A percentile compares a stretch with the other conserved stretches of the same genome.
phyloP scores from a whole-genome alignment of 176 grass and related monocot genomes.

The Eragrostis curvula region DNA sequence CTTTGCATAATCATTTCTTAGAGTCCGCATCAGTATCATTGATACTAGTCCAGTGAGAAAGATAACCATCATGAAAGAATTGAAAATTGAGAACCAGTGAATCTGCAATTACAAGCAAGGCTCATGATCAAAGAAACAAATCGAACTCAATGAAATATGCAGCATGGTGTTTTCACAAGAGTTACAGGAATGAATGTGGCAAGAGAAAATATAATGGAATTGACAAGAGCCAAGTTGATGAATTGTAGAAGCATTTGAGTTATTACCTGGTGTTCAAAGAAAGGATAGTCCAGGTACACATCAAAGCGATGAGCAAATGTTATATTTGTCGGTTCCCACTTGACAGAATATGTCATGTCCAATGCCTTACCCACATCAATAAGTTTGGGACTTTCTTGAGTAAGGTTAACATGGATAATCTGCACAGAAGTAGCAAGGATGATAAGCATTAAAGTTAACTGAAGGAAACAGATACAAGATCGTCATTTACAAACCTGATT shows the following conservation, averaged over 20 bases:
- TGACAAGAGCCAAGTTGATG: background rate
- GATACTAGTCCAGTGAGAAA: conserved; percentile 96
- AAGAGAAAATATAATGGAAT: background rate
- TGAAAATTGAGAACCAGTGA: conserved; percentile 99
- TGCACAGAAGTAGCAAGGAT: conserved; percentile 37
- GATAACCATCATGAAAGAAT: conserved; percentile 99
- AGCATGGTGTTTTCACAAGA: background rate
- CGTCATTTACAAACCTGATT: conserved; percentile 66
- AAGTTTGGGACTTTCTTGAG: conserved; percentile 79
- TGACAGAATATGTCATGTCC: conserved; percentile 79
- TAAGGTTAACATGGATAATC: conserved; percentile 89
- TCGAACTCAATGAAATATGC: conserved; percentile 22
- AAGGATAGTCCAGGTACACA: conserved; percentile 80
- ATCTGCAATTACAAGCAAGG: conserved; percentile 55
- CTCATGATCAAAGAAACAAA: conserved; percentile 19
- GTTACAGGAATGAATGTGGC: background rate
- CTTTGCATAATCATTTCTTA: conserved; percentile 99
- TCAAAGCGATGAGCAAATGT: conserved; percentile 73
- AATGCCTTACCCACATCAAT: conserved; percentile 67
- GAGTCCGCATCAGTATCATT: conserved; percentile 95
- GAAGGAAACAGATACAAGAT: conserved; percentile 6
- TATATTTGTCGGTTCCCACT: conserved; percentile 66
- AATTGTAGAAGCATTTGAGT: conserved; percentile 11
- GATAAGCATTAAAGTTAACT: conserved; percentile 15
- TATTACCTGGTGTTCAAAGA: conserved; percentile 81